phyloP scores from a whole-genome alignment of 1,284 basidiomycete genomes.

The Somion occarium region DNA sequence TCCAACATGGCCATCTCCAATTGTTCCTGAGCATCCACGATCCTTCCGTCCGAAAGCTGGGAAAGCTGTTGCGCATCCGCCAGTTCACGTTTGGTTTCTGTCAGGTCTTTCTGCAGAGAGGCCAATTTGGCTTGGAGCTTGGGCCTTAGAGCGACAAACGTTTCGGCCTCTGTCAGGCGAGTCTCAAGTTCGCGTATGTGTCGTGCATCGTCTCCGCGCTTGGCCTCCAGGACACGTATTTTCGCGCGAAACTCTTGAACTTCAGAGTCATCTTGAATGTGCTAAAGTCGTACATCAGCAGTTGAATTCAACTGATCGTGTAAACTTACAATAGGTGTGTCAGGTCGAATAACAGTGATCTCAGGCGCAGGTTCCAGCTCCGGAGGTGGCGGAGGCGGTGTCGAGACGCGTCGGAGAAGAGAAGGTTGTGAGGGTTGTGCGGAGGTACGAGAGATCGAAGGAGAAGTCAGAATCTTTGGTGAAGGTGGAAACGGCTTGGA shows the following conservation, averaged over 20 bases:
- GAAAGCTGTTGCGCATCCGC: conserved; percentile 65
- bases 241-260: conserved; percentile 82
- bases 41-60: conserved; percentile 53
- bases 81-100: conserved; percentile 59
- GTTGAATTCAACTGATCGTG: conserved; percentile 3
- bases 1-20: conserved; percentile 95
- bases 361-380: conserved; percentile 10
- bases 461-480: conserved; percentile 18
- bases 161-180: conserved; percentile 77
- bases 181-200: conserved; percentile 84
- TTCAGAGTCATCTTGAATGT: conserved; percentile 47
- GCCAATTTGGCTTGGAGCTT: conserved; percentile 88
- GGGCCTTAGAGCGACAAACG: conserved; percentile 79
- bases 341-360: conserved; percentile 16
- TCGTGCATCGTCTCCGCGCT: conserved; percentile 82
- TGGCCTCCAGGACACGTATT: conserved; percentile 80
- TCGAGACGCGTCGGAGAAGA: background rate
- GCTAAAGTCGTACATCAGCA: conserved; percentile 6
- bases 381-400: conserved; percentile 7
- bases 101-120: conserved; percentile 74
- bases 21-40: conserved; percentile 79
- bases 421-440: conserved; percentile 1
- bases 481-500: conserved; percentile 16
- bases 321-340: conserved; percentile 23
- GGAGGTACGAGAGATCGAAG: conserved; percentile 6